Base-by-base conservation (phyloP, 306 rosid species). In the Trifolium pratense region DNA sequence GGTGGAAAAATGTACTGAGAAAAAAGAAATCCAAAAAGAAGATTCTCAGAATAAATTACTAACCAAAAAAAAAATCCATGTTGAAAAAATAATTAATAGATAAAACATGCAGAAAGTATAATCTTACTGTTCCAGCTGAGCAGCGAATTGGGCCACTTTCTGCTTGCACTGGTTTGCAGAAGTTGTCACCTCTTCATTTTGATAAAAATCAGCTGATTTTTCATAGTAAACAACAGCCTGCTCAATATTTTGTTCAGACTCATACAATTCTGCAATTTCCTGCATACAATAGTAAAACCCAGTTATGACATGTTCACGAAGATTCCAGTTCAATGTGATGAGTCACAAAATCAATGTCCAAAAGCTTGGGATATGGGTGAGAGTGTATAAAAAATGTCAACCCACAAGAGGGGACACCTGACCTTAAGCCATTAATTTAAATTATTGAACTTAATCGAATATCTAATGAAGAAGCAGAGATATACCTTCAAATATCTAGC, bases 121-220 rank as follows among this genome's bases (percentile, higher is more conserved):
- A 68, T 73, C 90, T 79, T 84, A 94, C 99, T 88, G 92, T 87
- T 91, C 99, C 73, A 94, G 76, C 81, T 86, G 97, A 68, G 99
- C 97, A 74, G 97, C 86, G 75, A 83, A 91, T 20, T 91, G 99
- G 45, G 99, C 99, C 74, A 94, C 96, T 78, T 94, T 94, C 79
- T 87, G 99, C 87, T 91, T 94, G 96, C 97, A 91, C 80, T 87
- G 92, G 78, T 91, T 91, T 16, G 98, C 98, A 72, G 96, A 75
- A 51, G 93, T 87, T 31, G 91, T 84, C 37, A 90, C 96, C 61
- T 94, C 99, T 81, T 94, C 99, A 70, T 86, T 88, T 85, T 88
- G 90, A 81, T 83, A 94, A 80, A 94, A 86, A 66, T 91, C 99
- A 49, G 97, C 97, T 70, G 99, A 82, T 74, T 85, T 94, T 78